A percentile compares a stretch with the other conserved stretches of the same genome.
These are phyloP conservation scores for Kodamaea fungicola DNA, from an alignment of 1,139 yeast species.

Conservation along the genomic window DNA sequence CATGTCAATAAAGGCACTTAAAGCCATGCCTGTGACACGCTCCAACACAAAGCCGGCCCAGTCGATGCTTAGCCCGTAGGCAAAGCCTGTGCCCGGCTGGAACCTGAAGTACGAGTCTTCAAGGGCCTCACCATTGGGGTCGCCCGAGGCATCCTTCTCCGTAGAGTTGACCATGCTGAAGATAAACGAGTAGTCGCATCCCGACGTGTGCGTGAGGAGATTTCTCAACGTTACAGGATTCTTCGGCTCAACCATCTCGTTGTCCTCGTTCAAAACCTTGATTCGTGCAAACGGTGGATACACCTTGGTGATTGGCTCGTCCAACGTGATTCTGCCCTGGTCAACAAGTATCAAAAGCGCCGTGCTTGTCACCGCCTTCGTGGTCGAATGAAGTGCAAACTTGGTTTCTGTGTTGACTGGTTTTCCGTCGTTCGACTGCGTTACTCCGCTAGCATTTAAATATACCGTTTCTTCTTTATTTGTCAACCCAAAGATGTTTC, in stretches of 20 bases:
- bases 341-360: slow-evolving; percentile 47
- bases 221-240: slow-evolving; percentile 44
- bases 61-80: slow-evolving; percentile 50
- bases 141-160: slow-evolving; percentile 22
- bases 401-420: slow-evolving; percentile 20
- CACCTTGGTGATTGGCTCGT: slow-evolving; percentile 32
- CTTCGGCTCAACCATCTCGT: slow-evolving; percentile 2
- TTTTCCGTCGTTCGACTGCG: slow-evolving; percentile 12
- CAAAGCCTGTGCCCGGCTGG: slow-evolving; percentile 54
- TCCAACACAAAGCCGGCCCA: slow-evolving; percentile 52
- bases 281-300: slow-evolving; percentile 41
- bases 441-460: slow-evolving; percentile 6
- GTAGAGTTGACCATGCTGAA: slow-evolving; percentile 3
- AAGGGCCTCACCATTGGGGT: slow-evolving; percentile 22
- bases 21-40: slow-evolving; percentile 36
- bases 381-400: slow-evolving; percentile 43
- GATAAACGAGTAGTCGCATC: slow-evolving; percentile 47
- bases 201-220: slow-evolving; percentile 50
- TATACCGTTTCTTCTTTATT: slow-evolving; percentile 6
- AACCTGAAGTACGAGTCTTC: slow-evolving; percentile 32
- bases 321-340: slow-evolving; percentile 39
- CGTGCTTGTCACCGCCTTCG: slow-evolving; percentile 47
- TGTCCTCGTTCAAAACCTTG: slow-evolving; percentile 34
- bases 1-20: slow-evolving; percentile 40
- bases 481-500: slow-evolving; percentile 7